These are phyloP conservation scores for Fusarium dimerum DNA, from an alignment of 2,329 filamentous ascomycete species.

Conservation along the genomic window DNA sequence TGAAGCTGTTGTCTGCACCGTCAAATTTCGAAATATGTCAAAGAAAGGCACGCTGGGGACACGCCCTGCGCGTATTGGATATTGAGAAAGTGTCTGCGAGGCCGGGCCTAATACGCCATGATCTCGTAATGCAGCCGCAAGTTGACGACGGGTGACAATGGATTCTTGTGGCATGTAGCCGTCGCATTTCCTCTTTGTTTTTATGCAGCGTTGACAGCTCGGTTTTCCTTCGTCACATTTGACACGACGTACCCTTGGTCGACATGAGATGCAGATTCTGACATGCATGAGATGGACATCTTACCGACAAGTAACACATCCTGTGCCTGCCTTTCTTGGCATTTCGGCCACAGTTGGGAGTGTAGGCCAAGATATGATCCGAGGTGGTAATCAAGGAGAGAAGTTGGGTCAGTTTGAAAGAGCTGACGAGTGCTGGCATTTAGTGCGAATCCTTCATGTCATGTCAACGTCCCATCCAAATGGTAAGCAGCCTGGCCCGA, in stretches of 20 bases:
- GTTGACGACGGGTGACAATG: slow-evolving; percentile 33
- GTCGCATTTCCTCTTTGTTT: slow-evolving; percentile 34
- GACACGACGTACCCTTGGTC: slow-evolving; percentile 35
- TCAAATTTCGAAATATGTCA: slow-evolving; percentile 38
- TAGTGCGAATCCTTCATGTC: too few relatives aligned
- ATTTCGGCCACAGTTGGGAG: too few relatives aligned
- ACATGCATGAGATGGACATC: background rate
- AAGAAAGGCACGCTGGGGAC: slow-evolving; percentile 27
- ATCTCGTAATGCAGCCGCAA: slow-evolving; percentile 29
- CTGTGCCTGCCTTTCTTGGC: too few relatives aligned
- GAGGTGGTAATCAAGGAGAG: too few relatives aligned
- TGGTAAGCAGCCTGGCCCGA: too few relatives aligned
- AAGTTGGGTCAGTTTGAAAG: too few relatives aligned
- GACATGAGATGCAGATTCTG: background rate
- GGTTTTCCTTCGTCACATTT: slow-evolving; percentile 39
- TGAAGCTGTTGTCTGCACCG: slow-evolving; percentile 28
- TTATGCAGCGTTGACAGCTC: slow-evolving; percentile 28
- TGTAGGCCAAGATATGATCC: too few relatives aligned
- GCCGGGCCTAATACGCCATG: slow-evolving; percentile 34
- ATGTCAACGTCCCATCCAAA: too few relatives aligned
- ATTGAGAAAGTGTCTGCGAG: slow-evolving; percentile 22
- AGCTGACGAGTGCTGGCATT: too few relatives aligned
- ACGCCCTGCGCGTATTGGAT: slow-evolving; percentile 10
- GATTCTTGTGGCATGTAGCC: slow-evolving; percentile 31
- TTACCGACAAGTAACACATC: slow-evolving; percentile 13